A percentile compares a stretch with the other conserved stretches of the same genome.
These are phyloP conservation scores for Nicotiana sylvestris DNA, from an alignment of 257 asterid species.

Conservation along the genomic window DNA sequence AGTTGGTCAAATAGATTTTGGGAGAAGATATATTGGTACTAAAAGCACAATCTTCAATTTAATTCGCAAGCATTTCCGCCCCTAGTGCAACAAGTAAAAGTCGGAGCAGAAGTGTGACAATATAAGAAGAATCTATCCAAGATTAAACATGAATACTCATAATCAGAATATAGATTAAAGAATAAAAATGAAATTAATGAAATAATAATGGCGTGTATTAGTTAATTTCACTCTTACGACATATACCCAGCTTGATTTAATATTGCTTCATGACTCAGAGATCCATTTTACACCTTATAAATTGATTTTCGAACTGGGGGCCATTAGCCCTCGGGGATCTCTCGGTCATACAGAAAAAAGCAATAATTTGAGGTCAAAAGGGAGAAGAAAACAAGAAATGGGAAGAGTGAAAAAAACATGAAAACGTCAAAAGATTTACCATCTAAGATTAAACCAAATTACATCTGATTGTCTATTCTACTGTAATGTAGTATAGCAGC, in stretches of 20 bases:
- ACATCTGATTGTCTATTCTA: not conserved
- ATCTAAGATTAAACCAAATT: not conserved
- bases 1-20: not conserved
- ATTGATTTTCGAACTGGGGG: too few species aligned
- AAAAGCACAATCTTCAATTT: not conserved
- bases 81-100: not conserved
- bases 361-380: not conserved
- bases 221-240: not conserved
- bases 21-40: not conserved
- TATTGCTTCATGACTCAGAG: not conserved
- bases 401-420: not conserved
- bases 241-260: not conserved
- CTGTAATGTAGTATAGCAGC: not conserved
- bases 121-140: not conserved
- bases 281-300: not conserved
- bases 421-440: not conserved
- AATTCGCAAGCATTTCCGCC: not conserved
- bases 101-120: not conserved
- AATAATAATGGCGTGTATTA: not conserved
- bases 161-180: not conserved
- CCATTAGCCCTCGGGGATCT: too few species aligned
- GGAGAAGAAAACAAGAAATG: not conserved
- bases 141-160: not conserved
- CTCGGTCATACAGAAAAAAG: too few species aligned
- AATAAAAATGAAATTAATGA: not conserved